Base-by-base conservation (phyloP, 257 asterid genomes). In the Petunia axillaris region DNA sequence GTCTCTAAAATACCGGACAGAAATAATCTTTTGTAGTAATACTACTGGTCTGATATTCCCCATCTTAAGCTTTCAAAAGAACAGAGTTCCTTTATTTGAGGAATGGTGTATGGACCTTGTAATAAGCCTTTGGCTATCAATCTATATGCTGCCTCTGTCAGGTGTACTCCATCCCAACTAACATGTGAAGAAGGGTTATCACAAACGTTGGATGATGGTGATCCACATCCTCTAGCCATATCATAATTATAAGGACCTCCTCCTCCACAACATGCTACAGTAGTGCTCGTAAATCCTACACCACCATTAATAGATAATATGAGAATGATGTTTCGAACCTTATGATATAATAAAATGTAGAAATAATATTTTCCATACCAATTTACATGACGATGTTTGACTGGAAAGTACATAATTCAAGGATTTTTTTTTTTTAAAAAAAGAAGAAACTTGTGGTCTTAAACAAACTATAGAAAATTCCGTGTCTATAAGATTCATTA, bases 151-250 rank as follows among this genome's bases (percentile, higher is more conserved):
- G 88, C 90, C 82, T 88, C 90, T 3, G 91, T 88, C 4, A 80
- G 57, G 67, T 88, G 91, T 15, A 82, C 1, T 14, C 91, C 91
- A 64, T 88, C 90, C 91, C 91, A 88, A 58, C 58, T 86, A 59
- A 77, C 84, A 80, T 79, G 83, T 43, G 36, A 13, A 40, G 87
- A 87, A 14, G 93, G 91, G 0, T 83, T 80, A 0, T 64, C 81
- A 53, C 91, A 88, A 10, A 38, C n/a, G 15, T 37, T 39, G 14
- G 88, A 43, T 44, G 11, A 11, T 5, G 63, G 39, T 37, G 40
- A 5, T 3, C 90, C 89, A 71, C 91, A 88, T 3, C 0, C 25
- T 43, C 14, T 66, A 0, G 4, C 3, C 1, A 4, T 6, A 46
- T 81, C 77, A 44, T 10, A 38, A 57, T 88, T 88, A 71, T 86